Evolutionary conservation across 208 protist species (phyloP), one percentile per base, ranked within the genome.

Genomic region (Porcisia hertigi): DNA sequence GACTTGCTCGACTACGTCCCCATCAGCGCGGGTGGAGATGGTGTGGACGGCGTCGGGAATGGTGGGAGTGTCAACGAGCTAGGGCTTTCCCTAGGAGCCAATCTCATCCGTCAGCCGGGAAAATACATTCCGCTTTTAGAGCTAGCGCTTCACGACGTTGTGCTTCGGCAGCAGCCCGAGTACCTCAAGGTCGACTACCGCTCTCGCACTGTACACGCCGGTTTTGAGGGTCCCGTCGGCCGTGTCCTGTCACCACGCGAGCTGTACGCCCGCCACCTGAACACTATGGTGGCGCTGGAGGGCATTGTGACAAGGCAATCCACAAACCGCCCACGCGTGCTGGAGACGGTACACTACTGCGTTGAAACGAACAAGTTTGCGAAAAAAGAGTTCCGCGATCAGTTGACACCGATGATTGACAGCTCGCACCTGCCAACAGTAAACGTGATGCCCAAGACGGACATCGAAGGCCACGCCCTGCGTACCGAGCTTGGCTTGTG

Each of bases 281-380:
- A 98, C 77, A 92, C 91, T 23, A 83, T 99, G 73, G 97, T 99
- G 2, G 94, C 92, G 45, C 80, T 99, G 25, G 97, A 99, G 71
- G 99, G 99, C 63, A 99, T 99, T 73, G 89, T 99, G 2, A 99
- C 98, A 30, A 98, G 98, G 67, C 98, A 98, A 95, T 95, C 87
- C 5, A 83, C 89, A 14, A 93, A 94, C 78, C 88, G 89, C 12
- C 91, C 92, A 39, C 86, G 93, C 2, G 91, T 97, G 45, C 39
- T 96, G 20, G 92, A 96, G 84, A 97, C 91, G 43, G 95, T 99
- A 6, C 98, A 99, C 88, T 99, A 99, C 90, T 99, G 97, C 82
- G 81, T 85, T 18, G 88, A 85, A 54, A 99, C 97, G 12, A 96
- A 96, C 75, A 86, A 95, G 73, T 97, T 96, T 62, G 86, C 87